phyloP scores from a whole-genome alignment of 805 yeast genomes.

The Candida chilensis region DNA sequence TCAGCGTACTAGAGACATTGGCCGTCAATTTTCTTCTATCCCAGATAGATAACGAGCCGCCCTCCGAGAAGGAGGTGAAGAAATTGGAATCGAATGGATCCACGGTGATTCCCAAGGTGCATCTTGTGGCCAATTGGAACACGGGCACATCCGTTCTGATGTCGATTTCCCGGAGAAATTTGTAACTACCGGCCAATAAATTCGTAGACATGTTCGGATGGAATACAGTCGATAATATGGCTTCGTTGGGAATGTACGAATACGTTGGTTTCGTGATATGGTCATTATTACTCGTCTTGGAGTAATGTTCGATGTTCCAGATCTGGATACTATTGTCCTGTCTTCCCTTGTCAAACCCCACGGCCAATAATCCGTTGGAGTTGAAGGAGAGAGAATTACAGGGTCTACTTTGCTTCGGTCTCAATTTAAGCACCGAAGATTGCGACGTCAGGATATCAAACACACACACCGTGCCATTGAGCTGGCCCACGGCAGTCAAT shows the following conservation, averaged over 20 bases:
- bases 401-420: constrained; percentile 62
- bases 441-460: constrained; percentile 44
- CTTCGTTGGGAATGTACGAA: constrained; percentile 64
- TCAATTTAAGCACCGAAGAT: constrained; percentile 27
- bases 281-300: constrained; percentile 34
- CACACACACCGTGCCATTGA: constrained; percentile 55
- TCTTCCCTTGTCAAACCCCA: constrained; percentile 72
- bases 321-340: constrained; percentile 70
- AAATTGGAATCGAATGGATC: constrained; percentile 61
- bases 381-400: constrained; percentile 72
- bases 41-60: constrained; percentile 79
- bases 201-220: constrained; percentile 44
- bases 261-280: constrained; percentile 43
- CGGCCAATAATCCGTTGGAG: constrained; percentile 54
- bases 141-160: constrained; percentile 54
- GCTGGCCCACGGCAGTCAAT: constrained; percentile 63
- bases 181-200: constrained; percentile 68
- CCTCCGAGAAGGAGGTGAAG: constrained; percentile 74
- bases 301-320: constrained; percentile 67
- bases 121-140: constrained; percentile 68
- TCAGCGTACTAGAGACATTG: constrained; percentile 8
- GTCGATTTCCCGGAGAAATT: constrained; percentile 72
- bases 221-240: constrained; percentile 60
- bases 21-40: constrained; percentile 55
- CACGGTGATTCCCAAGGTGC: constrained; percentile 56